These are phyloP conservation scores for Diplodia scrobiculata DNA, from an alignment of 2,329 filamentous ascomycete species.

Conservation along the genomic window DNA sequence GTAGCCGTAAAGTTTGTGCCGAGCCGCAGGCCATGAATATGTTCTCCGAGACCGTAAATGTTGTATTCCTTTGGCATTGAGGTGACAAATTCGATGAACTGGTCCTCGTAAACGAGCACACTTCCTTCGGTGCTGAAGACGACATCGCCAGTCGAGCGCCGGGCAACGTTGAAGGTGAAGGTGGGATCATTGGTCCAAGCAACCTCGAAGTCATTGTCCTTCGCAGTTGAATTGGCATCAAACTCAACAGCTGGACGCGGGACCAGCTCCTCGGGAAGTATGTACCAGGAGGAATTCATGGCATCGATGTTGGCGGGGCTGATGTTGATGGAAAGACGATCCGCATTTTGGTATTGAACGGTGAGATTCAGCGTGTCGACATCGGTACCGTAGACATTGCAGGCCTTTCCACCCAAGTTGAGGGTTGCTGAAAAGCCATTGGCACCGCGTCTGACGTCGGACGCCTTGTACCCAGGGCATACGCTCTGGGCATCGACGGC, in stretches of 20 bases:
- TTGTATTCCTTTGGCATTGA: constrained; percentile 71
- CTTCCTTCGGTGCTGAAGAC: constrained; percentile 68
- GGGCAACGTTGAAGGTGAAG: constrained; percentile 61
- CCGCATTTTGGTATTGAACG: constrained; percentile 66
- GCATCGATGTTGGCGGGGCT: constrained; percentile 63
- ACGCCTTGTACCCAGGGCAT: constrained; percentile 64
- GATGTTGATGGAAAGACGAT: constrained; percentile 72
- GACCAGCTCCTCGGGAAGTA: constrained; percentile 65
- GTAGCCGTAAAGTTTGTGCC: constrained; percentile 72
- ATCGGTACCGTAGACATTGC: constrained; percentile 78
- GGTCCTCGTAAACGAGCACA: constrained; percentile 71
- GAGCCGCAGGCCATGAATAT: constrained; percentile 70
- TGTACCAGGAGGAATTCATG: constrained; percentile 67
- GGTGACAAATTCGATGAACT: constrained; percentile 74
- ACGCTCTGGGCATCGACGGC: constrained; percentile 64
- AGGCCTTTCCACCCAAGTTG: constrained; percentile 56
- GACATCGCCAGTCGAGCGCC: constrained; percentile 62
- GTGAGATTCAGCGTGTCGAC: constrained; percentile 66
- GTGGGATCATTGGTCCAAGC: constrained; percentile 60
- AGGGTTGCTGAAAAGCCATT: constrained; percentile 57
- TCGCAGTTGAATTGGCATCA: constrained; percentile 45
- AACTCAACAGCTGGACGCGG: constrained; percentile 56
- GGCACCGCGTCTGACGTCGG: constrained; percentile 50
- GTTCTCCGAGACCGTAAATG: constrained; percentile 73
- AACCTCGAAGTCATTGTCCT: constrained; percentile 54